Evolutionary conservation across 1,284 basidiomycete genomes (phyloP), one percentile per base, ranked within the genome.

Genomic region (Polyporus tsugae): DNA sequence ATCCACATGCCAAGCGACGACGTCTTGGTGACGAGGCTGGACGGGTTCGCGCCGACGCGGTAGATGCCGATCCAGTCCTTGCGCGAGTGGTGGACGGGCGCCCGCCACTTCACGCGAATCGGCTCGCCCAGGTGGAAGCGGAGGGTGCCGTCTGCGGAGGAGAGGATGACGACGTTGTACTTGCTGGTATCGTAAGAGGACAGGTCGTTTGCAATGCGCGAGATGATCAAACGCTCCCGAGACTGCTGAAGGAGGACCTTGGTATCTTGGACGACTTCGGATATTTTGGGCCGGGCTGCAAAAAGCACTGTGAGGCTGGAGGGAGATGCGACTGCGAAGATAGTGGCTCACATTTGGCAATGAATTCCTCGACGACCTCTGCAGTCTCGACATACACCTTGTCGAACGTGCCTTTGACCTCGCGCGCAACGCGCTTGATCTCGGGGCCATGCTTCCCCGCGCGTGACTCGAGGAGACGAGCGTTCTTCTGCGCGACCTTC

Each of bases 11-110:
- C 97, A 74, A 93, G 84, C 2, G 93, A 95, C 4, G 92, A 91
- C n/a, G 93, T 92, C 69, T 91, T 90, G 4, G 98, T 99, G 55
- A 98, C 89, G 22, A 93, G 84, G 25, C 85, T 89, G 19, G 91
- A 93, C 76, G 91, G 91, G 80, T 95, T 96, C 0, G 95, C 95
- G 36, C 95, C 95, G 68, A 95, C 91, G 77, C 90, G 84, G 77
- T 98, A 98, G 53, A 99, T 89, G 13, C 97, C 98, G 74, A 99
- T 94, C 98, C 97, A 99, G 79, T 99, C 97, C 74, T 92, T 89
- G n/a, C 95, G 87, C 17, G 96, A 97, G 78, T 99, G 97, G 67
- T 91, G 89, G 41, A 84, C 81, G 0, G 97, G 96, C 1, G 95
- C 97, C 63, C 90, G 89, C 97, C 97, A 99, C 55, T 88, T 87